Conservation (phyloP, 345 rosid species). For the Syzygium jambos region DNA sequence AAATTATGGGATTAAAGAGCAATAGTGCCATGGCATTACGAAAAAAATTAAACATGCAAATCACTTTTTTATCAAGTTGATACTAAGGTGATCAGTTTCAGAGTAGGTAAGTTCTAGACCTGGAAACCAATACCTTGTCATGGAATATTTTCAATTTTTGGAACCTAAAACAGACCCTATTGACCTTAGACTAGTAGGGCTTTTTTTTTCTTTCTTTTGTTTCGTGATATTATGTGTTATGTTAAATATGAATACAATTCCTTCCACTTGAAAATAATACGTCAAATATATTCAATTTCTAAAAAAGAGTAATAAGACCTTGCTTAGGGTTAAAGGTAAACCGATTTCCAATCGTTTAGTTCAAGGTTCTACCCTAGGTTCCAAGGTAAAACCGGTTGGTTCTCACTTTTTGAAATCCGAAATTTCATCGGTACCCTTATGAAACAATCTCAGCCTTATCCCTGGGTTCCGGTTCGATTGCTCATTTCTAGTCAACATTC, state of each 20-base stretch:
- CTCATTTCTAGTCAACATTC: not conserved
- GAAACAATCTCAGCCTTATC: not conserved
- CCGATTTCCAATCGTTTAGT: not conserved
- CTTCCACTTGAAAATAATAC: not conserved
- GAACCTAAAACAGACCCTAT: not conserved
- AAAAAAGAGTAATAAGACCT: not conserved
- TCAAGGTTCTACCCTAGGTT: accelerated
- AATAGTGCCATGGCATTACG: not conserved
- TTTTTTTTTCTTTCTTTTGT: not conserved
- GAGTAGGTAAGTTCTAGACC: not conserved
- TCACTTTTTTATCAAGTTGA: not conserved
- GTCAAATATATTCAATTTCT: not conserved
- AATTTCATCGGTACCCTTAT: not conserved
- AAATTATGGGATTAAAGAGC: not conserved
- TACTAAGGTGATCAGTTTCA: not conserved
- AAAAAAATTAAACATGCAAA: not conserved
- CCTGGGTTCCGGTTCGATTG: accelerated
- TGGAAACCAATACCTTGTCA: not conserved
- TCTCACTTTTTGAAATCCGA: not conserved
- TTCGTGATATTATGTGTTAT: not conserved
- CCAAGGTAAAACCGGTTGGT: not conserved
- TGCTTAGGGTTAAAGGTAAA: not conserved
- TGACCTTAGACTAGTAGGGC: accelerated
- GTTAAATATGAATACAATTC: not conserved
- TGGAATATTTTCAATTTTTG: not conserved